These are phyloP conservation scores for Batrachochytrium dendrobatidis DNA, from an alignment of 371 early-diverging fungal genomes.

Conservation along the genomic window DNA sequence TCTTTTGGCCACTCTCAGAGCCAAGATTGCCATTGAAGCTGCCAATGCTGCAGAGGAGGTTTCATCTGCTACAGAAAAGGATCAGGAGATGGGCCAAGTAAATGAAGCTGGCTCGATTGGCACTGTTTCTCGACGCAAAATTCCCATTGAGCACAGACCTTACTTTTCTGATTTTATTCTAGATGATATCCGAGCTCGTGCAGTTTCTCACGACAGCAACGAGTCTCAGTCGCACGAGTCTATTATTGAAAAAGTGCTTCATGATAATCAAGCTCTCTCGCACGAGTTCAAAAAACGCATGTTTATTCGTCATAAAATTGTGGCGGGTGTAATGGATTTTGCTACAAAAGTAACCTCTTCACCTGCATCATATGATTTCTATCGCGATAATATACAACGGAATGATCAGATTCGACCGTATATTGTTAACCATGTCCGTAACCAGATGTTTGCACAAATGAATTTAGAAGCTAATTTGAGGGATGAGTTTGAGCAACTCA, in stretches of 20 bases:
- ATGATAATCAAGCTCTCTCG: conserved; percentile 7
- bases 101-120: no score
- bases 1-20: conserved; percentile 3
- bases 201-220: background rate
- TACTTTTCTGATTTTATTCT: conserved; percentile 4
- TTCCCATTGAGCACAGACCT: background rate
- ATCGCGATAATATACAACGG: background rate
- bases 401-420: background rate
- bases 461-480: background rate
- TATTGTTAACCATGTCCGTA: conserved; percentile 1
- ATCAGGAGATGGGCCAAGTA: no score
- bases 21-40: conserved; percentile 4
- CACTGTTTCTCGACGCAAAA: background rate
- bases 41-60: background rate
- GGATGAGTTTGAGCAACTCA: background rate
- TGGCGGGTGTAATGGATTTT: background rate
- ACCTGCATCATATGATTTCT: background rate
- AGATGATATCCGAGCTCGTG: conserved; percentile 6
- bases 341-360: background rate
- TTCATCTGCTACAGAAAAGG: background rate
- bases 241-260: conserved; percentile 1
- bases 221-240: background rate
- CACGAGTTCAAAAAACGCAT: background rate
- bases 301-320: background rate
- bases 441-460: background rate